Base-by-base conservation (phyloP, 495 filamentous ascomycete species). In the Penicillium canariense region DNA sequence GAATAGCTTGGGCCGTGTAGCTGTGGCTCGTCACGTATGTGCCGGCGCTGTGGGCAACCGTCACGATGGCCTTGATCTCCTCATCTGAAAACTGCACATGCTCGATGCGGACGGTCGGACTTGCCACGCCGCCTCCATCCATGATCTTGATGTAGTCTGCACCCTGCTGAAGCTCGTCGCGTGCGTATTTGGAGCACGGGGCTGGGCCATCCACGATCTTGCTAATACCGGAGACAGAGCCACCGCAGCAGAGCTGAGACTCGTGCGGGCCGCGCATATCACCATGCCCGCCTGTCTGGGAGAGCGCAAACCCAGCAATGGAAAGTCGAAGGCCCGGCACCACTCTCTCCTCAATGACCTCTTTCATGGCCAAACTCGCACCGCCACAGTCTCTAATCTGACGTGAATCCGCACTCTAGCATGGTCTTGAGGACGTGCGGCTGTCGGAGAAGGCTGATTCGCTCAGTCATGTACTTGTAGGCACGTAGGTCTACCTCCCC, bases 141-240 rank as follows among this genome's bases (percentile, higher is more conserved):
- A 83, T 82, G 48, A 83, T 82, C 64, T 83, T 83, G 64, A 83
- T 73, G 49, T 82, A 82, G 42, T 82, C 75, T 1, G 79, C 74
- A 0, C 81, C 80, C 10, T 60, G 64, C 4, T 80, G 69, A 8
- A 83, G 60, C 61, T 80, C 75, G 32, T 82, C 79, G 9, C 80
- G 67, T 0, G 73, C 77, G 46, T 57, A 70, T 22, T 70, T 72
- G 18, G 78, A 62, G 52, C 79, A 82, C 40, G 75, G 75, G 1
- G 76, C 60, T 1, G 77, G 75, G 3, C 80, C 79, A 52, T 83
- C 77, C 25, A 71, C 72, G 0, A 82, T 51, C 5, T 75, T 60
- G 2, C 71, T 73, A 7, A 72, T 61, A 4, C 61, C 66, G 3
- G 59, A 50, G 0, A 55, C 20, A 4, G 62, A 48, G 0, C 72